phyloP scores from a whole-genome alignment of 306 rosid genomes.

The Canavalia gladiata region DNA sequence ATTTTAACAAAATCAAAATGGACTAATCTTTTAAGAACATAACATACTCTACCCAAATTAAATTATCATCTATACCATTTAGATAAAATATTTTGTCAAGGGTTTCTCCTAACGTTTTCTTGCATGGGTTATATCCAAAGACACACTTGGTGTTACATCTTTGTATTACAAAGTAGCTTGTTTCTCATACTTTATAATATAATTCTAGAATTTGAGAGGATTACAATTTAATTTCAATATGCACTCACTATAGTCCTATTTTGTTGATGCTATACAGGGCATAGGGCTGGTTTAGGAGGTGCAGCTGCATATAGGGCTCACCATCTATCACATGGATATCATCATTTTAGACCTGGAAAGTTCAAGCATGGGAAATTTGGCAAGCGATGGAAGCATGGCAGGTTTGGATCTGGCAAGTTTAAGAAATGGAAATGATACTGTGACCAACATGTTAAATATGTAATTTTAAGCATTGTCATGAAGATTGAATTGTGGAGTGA shows the following conservation, averaged over 20 bases:
- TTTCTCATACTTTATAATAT: not conserved
- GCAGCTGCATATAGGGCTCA: slow-evolving; percentile 61
- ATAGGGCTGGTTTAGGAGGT: slow-evolving; percentile 53
- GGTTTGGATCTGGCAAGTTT: slow-evolving; percentile 65
- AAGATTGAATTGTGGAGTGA: slow-evolving; percentile 25
- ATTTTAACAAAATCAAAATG: not conserved
- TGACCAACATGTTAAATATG: slow-evolving; percentile 9
- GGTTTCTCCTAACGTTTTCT: not conserved
- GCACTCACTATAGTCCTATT: too few species aligned
- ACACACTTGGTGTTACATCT: slow-evolving; percentile 4
- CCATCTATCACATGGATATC: slow-evolving; percentile 64
- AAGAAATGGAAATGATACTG: slow-evolving; percentile 74
- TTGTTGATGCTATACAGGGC: slow-evolving; percentile 40
- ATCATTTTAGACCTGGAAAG: slow-evolving; percentile 68
- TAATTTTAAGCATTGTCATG: slow-evolving; percentile 9
- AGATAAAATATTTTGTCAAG: not conserved
- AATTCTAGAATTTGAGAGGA: not conserved
- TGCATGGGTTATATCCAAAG: not conserved
- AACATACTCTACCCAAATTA: not conserved
- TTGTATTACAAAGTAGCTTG: not conserved
- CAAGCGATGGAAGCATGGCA: slow-evolving; percentile 68
- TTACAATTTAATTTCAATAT: not conserved
- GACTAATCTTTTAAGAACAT: too few species aligned
- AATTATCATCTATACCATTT: not conserved
- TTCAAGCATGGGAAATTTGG: slow-evolving; percentile 84